Base-by-base conservation (phyloP, 208 protist genomes). In the Acanthamoeba divionensis region DNA sequence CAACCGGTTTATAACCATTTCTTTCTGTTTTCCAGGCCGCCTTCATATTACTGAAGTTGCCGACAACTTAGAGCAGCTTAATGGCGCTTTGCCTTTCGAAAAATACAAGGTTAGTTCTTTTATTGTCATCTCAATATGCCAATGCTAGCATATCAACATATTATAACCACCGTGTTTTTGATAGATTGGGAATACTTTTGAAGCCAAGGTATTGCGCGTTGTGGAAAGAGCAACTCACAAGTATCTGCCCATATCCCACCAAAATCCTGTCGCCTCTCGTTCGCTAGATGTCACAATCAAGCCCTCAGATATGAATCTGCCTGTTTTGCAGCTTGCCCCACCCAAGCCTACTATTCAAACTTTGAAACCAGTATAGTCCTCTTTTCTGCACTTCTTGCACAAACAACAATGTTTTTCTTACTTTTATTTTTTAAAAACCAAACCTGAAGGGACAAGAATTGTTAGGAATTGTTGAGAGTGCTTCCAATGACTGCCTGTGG, bases 371-470 rank as follows among this genome's bases (percentile, higher is more conserved):
- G 80, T 88, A 55, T 26, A 13, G 36, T 71, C 18, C 73, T 52
- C 48, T 48, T 41, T 21, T 0, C 31, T 31, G 8, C 50, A 2
- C 15, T 55, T 38, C 47, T 6, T 12, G 38, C 41, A 2, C 8
- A 24, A 6, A 57, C 71, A 7, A 45, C 8, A n/a, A 10, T 26
- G 26, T 57, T 60, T 7, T 9, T 41, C 12, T 24, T 26, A 48
- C 44, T 52, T 33, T 7, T 29, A 24, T 0, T 13, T 4, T 65
- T 2, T 52, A 21, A 45, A 10, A 44, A 8, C 5, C 45, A 10
- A 54, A 86, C n/a, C n/a, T n/a, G n/a, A 26, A 88, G 80, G 80
- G 80, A 15, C 55, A 88, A 71, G 57, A 71, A 71, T 24, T 88
- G 57, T 41, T 71, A 31, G 80, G 80, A 36, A n/a, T 88, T 7